Conservation (phyloP, 805 yeast genomes). For the Metschnikowia reukaufii region DNA sequence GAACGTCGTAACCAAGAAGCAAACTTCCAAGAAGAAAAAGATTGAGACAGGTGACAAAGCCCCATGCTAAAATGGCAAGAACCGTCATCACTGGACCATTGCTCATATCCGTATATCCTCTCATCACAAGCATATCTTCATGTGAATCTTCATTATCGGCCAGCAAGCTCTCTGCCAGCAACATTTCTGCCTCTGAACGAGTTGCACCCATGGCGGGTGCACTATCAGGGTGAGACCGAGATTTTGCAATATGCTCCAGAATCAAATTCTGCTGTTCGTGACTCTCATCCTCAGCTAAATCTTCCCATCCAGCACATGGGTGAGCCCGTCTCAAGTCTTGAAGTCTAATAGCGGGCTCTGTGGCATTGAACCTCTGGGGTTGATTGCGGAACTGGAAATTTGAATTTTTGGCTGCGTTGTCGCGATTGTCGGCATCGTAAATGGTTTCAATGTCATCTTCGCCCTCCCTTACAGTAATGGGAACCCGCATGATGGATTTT, state of each 20-base stretch:
- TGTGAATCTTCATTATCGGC: slow-evolving; percentile 12
- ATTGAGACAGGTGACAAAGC: slow-evolving; percentile 67
- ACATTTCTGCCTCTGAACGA: slow-evolving; percentile 13
- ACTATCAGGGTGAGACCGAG: slow-evolving; percentile 6
- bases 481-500: slow-evolving; percentile 63
- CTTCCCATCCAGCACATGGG: slow-evolving; percentile 45
- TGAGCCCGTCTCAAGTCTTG: slow-evolving; percentile 41
- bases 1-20: slow-evolving; percentile 51
- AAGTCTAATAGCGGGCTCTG: slow-evolving; percentile 42
- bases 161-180: background rate
- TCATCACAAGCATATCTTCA: slow-evolving; percentile 26
- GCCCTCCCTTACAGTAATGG: slow-evolving; percentile 33
- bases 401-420: slow-evolving; percentile 5
- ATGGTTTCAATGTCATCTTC: slow-evolving; percentile 26
- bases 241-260: slow-evolving; percentile 11
- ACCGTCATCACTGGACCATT: slow-evolving; percentile 57
- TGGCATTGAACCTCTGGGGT: slow-evolving; percentile 26
- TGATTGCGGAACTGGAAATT: slow-evolving; percentile 5
- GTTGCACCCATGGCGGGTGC: slow-evolving; percentile 2
- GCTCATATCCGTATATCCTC: slow-evolving; percentile 62
- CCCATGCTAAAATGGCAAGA: slow-evolving; percentile 64
- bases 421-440: slow-evolving; percentile 15
- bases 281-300: slow-evolving; percentile 27
- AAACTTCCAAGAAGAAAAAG: slow-evolving; percentile 61
- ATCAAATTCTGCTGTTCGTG: slow-evolving; percentile 18